These are phyloP conservation scores for Ceratocystis cubensis DNA, from an alignment of 2,329 filamentous ascomycete genomes.

Conservation along the genomic window DNA sequence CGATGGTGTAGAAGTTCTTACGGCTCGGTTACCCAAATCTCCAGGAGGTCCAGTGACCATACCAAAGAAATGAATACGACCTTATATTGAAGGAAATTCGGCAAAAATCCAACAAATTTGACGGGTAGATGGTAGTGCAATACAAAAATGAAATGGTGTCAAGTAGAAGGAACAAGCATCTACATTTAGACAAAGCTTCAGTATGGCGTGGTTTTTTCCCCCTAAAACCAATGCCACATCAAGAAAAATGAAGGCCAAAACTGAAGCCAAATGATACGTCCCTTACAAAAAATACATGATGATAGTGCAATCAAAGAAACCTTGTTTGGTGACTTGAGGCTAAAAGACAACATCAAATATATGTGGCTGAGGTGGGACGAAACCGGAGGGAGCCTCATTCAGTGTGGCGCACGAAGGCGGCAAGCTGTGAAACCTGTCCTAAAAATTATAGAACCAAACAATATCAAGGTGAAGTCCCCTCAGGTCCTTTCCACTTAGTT, in stretches of 20 bases:
- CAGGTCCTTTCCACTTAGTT: background rate
- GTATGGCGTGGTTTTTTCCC: too few species aligned
- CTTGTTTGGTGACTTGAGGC: background rate
- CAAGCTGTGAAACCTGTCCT: background rate
- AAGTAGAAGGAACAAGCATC: background rate
- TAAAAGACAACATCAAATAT: background rate
- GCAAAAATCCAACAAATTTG: background rate
- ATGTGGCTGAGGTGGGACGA: background rate
- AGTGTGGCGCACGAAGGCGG: background rate
- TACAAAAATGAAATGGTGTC: background rate
- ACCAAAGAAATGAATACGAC: constrained; percentile 28
- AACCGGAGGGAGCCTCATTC: background rate
- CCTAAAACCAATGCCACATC: too few species aligned
- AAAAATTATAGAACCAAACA: background rate
- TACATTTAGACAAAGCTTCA: background rate
- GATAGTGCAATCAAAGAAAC: too few species aligned
- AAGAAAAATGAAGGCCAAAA: too few species aligned
- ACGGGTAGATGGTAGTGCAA: background rate
- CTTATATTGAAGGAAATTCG: background rate
- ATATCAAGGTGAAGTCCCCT: background rate
- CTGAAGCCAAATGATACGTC: too few species aligned
- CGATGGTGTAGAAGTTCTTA: constrained; percentile 68
- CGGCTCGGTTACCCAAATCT: constrained; percentile 57
- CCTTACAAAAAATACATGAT: too few species aligned
- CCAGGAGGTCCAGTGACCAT: constrained; percentile 61